Evolutionary conservation across 176 grass and related monocot genomes (phyloP), one percentile per base, ranked within the genome.

Genomic region (Aegilops speltoides): DNA sequence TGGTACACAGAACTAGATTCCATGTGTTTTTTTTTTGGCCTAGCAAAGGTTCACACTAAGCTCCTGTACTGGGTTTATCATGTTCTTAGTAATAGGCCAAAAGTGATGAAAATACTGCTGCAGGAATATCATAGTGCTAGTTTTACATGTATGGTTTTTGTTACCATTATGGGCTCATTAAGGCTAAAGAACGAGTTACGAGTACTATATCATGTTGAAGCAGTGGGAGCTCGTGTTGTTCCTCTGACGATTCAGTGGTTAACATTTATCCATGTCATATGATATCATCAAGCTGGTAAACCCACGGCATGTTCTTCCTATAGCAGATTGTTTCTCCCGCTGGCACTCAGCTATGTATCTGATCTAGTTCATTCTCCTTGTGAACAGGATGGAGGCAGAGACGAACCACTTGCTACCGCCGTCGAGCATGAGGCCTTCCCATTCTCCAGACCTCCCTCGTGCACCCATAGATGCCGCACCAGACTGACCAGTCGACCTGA

Each of bases 401-500:
- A 64, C 20, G 22, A 40, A 62, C 19, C 82, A 76, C 52, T 20
- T 36, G 19, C 63, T 23, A 7, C 79, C 17, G 68, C 16, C 13
- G 0, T 22, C 3, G 34, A 87, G 59, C 60, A 80, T 23, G 20
- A 48, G 8, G 10, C 76, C 38, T 28, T 68, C 59, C 73, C 25
- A 26, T 73, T 67, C 26, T 34, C 33, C 60, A 68, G 57, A 60
- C 76, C 64, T 75, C 34, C 28, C 69, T 46, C 23, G 61, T 76
- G 76, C 68, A 28, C 54, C 40, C 41, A 60, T 87, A 80, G 74
- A 79, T 80, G 33, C 3, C 8, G 68, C 38, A 40, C 77, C 62
- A 77, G 82, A 81, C 69, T 61, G 38, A 82, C 19, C 54, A 81
- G 86, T 36, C 77, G 41, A 64, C 28, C 70, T 57, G 52, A 88